Conservation (phyloP, 2,329 filamentous ascomycete species). For the Bipolaris zeicola region DNA sequence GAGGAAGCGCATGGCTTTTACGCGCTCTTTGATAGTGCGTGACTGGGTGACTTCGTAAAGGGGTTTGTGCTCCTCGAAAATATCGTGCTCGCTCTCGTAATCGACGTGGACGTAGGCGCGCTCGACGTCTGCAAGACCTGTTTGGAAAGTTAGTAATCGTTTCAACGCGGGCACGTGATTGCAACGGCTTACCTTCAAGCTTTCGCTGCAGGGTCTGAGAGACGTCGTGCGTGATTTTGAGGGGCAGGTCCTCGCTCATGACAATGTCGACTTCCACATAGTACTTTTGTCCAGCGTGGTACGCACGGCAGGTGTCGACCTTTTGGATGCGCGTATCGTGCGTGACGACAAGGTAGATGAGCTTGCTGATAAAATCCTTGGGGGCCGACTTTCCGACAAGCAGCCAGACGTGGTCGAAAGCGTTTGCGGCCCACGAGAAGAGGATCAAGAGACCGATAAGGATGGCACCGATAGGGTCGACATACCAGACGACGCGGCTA, state of each 20-base stretch:
- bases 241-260: slow-evolving; percentile 61
- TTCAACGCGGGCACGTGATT: neutral
- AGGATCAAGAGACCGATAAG: slow-evolving; percentile 66
- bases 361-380: slow-evolving; percentile 61
- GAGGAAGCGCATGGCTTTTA: slow-evolving; percentile 32
- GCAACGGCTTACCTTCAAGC: slow-evolving; percentile 56
- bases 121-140: slow-evolving; percentile 45
- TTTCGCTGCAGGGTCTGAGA: slow-evolving; percentile 65
- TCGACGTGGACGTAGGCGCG: slow-evolving; percentile 59
- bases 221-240: slow-evolving; percentile 65
- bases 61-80: slow-evolving; percentile 49
- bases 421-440: slow-evolving; percentile 65
- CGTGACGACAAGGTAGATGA: slow-evolving; percentile 62
- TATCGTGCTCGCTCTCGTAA: slow-evolving; percentile 51
- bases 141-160: slow-evolving; percentile 14
- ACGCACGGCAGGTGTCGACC: slow-evolving; percentile 65
- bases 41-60: slow-evolving; percentile 43
- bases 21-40: slow-evolving; percentile 42
- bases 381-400: slow-evolving; percentile 67
- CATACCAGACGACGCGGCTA: slow-evolving; percentile 60
- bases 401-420: slow-evolving; percentile 66
- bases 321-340: slow-evolving; percentile 61
- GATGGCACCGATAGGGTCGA: slow-evolving; percentile 67
- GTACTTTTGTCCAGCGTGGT: slow-evolving; percentile 66
- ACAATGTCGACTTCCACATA: slow-evolving; percentile 68